Evolutionary conservation across 2,329 filamentous ascomycete genomes (phyloP).

Genomic region (Sporothrix luriei): DNA sequence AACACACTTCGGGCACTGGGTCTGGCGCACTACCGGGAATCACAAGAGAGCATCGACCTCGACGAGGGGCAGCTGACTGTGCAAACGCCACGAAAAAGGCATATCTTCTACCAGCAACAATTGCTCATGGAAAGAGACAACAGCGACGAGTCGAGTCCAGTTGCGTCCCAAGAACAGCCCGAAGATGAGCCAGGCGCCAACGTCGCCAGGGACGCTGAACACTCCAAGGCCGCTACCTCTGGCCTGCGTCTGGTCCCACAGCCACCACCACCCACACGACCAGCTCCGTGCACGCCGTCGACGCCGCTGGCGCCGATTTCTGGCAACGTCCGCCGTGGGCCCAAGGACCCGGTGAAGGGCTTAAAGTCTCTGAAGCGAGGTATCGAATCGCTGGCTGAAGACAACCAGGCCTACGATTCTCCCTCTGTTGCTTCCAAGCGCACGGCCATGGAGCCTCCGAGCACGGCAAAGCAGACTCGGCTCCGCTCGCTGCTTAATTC

Average conservation of each 20-base stretch:
- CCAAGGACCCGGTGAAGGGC: not conserved
- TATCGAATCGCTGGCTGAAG: constrained; percentile 30
- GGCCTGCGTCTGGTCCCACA: not conserved
- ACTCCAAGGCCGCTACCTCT: not conserved
- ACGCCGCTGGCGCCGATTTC: constrained; percentile 29
- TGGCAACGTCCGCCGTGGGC: constrained; percentile 27
- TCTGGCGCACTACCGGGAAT: constrained; percentile 31
- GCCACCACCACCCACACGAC: not conserved
- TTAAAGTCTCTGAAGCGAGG: constrained; percentile 29
- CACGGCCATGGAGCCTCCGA: not conserved
- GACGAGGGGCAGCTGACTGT: constrained; percentile 52
- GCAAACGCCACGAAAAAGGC: constrained; percentile 49
- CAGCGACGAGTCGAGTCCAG: not conserved
- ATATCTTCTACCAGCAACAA: constrained; percentile 25
- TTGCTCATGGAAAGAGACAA: not conserved
- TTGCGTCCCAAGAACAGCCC: not conserved
- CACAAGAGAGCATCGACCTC: constrained; percentile 63
- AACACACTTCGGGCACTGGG: not conserved
- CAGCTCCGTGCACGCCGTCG: not conserved
- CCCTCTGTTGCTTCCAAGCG: not conserved
- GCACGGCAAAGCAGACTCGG: constrained; percentile 15
- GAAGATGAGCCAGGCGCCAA: not conserved
- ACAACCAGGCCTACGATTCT: constrained; percentile 11
- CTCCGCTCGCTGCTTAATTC: constrained; percentile 33
- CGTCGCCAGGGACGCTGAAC: not conserved